phyloP scores from a whole-genome alignment of 2,329 filamentous ascomycete genomes.

The Arthroderma sp. region DNA sequence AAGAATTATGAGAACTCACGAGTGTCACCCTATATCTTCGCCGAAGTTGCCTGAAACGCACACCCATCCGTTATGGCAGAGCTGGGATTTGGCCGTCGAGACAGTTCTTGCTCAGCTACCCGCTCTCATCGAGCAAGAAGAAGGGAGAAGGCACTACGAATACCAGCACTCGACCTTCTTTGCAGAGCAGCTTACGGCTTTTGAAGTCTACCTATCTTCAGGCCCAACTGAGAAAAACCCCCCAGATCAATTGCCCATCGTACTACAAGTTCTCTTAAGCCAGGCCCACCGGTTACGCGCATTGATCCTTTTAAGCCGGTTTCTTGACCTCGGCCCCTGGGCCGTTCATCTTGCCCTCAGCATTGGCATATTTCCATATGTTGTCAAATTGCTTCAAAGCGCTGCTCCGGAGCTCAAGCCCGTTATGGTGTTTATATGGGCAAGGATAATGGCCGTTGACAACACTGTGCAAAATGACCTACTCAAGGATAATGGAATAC shows the following conservation, averaged over 20 bases:
- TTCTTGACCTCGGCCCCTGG: constrained; percentile 92
- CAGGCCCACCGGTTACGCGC: constrained; percentile 88
- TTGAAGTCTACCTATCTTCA: constrained; percentile 83
- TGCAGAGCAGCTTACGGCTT: constrained; percentile 89
- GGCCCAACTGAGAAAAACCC: constrained; percentile 74
- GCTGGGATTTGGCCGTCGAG: constrained; percentile 94
- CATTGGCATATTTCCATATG: constrained; percentile 97
- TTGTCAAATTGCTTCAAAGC: constrained; percentile 91
- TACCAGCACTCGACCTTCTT: constrained; percentile 95
- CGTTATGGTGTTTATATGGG: constrained; percentile 99
- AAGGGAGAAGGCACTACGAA: constrained; percentile 66
- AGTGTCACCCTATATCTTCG: constrained; percentile 86
- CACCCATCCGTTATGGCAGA: constrained; percentile 88
- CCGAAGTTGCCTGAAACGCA: constrained; percentile 89
- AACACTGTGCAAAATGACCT: constrained; percentile 86
- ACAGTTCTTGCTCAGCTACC: constrained; percentile 85
- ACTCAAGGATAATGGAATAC: constrained; percentile 92
- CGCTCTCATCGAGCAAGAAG: constrained; percentile 62
- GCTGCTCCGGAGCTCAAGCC: constrained; percentile 89
- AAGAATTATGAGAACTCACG: constrained; percentile 89
- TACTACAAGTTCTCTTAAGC: constrained; percentile 87
- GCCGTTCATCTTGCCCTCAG: constrained; percentile 95
- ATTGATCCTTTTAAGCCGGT: constrained; percentile 80
- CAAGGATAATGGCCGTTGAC: constrained; percentile 86
- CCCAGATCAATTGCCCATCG: constrained; percentile 89